Evolutionary conservation across 805 yeast genomes (phyloP).

Genomic region (Saturnispora gosingensis): DNA sequence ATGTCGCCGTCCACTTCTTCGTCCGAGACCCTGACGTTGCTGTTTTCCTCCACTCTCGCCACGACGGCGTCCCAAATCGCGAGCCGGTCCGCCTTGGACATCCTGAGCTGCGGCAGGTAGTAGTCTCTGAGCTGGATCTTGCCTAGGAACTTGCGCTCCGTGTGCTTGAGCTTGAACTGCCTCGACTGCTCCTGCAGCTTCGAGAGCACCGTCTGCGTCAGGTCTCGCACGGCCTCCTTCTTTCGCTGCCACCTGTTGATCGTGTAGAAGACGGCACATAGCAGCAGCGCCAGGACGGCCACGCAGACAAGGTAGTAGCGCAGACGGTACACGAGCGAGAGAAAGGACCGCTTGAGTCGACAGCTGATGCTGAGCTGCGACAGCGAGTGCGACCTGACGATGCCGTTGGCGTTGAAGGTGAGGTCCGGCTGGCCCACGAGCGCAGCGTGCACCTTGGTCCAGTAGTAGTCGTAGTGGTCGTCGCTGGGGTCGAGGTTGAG

Average conservation of each 20-base stretch:
- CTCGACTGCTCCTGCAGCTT: conserved; percentile 41
- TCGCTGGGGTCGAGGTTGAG: conserved; percentile 21
- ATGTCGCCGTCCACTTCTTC: conserved; percentile 81
- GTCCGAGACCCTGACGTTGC: conserved; percentile 52
- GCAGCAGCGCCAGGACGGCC: not conserved
- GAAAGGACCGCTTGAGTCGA: conserved; percentile 18
- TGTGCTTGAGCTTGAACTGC: conserved; percentile 27
- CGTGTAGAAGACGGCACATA: conserved; percentile 24
- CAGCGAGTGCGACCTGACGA: conserved; percentile 23
- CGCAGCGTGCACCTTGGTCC: conserved; percentile 18
- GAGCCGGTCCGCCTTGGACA: conserved; percentile 31
- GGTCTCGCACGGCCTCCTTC: conserved; percentile 33
- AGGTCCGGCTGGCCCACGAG: conserved; percentile 16
- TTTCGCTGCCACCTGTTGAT: conserved; percentile 31
- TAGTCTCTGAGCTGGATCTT: conserved; percentile 66
- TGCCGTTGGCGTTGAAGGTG: conserved; percentile 7
- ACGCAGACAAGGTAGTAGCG: conserved; percentile 18
- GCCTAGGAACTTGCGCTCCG: conserved; percentile 44
- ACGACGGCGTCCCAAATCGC: conserved; percentile 53
- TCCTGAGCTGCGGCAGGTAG: conserved; percentile 29
- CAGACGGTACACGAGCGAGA: conserved; percentile 16
- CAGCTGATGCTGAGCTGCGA: conserved; percentile 24
- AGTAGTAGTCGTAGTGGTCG: conserved; percentile 19
- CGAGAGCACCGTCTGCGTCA: conserved; percentile 39
- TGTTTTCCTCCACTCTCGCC: conserved; percentile 49